Conservation (phyloP, 441 rosid species). For the Cnidoscolus chayamansa region DNA sequence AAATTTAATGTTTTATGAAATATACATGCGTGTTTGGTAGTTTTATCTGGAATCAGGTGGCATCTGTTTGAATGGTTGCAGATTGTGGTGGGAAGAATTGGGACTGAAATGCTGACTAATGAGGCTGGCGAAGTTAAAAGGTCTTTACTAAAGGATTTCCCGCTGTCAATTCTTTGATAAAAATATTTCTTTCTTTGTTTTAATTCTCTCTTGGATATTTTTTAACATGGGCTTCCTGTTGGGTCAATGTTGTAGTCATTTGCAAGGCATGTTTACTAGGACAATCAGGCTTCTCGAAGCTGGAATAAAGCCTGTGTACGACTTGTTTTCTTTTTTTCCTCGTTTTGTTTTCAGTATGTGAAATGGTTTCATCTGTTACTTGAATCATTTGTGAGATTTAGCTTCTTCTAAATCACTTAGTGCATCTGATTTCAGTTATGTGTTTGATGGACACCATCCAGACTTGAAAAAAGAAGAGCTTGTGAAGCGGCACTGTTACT, state of each 20-base stretch:
- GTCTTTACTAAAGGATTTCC: constrained; percentile 27
- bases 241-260: constrained; percentile 49
- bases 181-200: not conserved
- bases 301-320: constrained; percentile 92
- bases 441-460: constrained; percentile 94
- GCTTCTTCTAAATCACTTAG: constrained; percentile 12
- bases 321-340: constrained; percentile 24
- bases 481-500: constrained; percentile 67
- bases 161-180: not conserved
- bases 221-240: constrained; percentile 15
- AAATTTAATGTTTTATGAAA: not conserved
- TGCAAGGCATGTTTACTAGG: constrained; percentile 91
- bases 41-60: not conserved
- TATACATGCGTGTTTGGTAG: too few species aligned
- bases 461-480: constrained; percentile 91
- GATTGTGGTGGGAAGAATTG: constrained; percentile 94
- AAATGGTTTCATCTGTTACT: not conserved
- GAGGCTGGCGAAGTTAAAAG: constrained; percentile 97
- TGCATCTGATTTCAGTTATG: constrained; percentile 53
- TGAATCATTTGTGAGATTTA: not conserved
- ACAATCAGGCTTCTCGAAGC: constrained; percentile 94
- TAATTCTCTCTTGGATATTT: not conserved
- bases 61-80: constrained; percentile 29
- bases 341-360: not conserved
- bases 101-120: constrained; percentile 86